Conservation (phyloP, 1,284 basidiomycete species). For the Rhodofomes roseus region DNA sequence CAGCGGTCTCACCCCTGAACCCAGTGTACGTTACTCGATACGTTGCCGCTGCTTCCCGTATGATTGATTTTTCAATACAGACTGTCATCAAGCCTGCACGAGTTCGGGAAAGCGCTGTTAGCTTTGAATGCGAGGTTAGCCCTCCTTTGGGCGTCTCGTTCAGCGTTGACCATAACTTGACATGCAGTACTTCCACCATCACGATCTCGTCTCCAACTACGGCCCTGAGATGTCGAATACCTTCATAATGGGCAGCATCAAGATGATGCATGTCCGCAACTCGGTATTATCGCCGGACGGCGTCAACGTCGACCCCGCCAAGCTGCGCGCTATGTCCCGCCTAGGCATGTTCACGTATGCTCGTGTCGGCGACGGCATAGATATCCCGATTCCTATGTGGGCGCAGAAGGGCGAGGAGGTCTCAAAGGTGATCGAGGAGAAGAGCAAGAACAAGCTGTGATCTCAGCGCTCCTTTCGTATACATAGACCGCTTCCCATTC, state of each 20-base stretch:
- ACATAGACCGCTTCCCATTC: neutral
- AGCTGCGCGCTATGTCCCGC: constrained; percentile 58
- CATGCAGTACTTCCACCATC: constrained; percentile 47
- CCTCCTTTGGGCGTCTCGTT: neutral
- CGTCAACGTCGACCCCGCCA: constrained; percentile 51
- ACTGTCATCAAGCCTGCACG: constrained; percentile 54
- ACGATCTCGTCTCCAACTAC: constrained; percentile 40
- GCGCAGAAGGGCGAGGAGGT: constrained; percentile 36
- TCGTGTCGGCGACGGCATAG: constrained; percentile 51
- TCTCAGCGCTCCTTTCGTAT: neutral
- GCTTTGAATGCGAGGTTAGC: constrained; percentile 68
- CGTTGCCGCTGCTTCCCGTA: neutral
- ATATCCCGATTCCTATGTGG: constrained; percentile 58
- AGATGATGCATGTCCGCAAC: constrained; percentile 56
- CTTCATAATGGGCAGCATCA: constrained; percentile 62
- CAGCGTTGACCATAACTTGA: neutral
- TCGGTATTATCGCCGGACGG: constrained; percentile 48
- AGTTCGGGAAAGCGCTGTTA: constrained; percentile 69
- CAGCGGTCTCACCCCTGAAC: constrained; percentile 59
- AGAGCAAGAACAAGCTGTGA: constrained; percentile 9
- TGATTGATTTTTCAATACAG: constrained; percentile 3
- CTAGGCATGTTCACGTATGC: constrained; percentile 63
- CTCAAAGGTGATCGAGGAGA: constrained; percentile 4
- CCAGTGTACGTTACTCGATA: constrained; percentile 45
- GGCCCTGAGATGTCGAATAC: constrained; percentile 38